Base-by-base conservation (phyloP, 371 early-diverging fungal species). In the Mucor plumbeus region DNA sequence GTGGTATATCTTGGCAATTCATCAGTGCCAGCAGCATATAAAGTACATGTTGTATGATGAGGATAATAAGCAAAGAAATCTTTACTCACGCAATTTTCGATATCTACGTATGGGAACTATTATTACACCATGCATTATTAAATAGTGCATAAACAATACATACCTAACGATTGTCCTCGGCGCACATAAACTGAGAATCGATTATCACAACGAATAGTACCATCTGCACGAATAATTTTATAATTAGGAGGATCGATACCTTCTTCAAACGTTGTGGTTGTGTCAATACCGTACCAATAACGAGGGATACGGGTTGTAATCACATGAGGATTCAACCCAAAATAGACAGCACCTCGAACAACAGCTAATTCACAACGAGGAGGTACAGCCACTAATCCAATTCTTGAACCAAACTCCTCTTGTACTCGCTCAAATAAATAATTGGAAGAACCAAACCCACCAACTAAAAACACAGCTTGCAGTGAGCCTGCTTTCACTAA, bases 211-310 rank as follows among this genome's bases (percentile, higher is more conserved):
- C 84, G 81, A 8, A 81, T 74, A 65, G 76, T 79, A 34, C 84
- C 84, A 65, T 83, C 84, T 8, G 81, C 78, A 35, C 84, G 71
- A 1, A 83, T 68, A 34, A 83, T 83, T 60, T 76, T 81, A 60
- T 81, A 81, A 38, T 73, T 79, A 7, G 80, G 80, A 34, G 84
- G 84, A 72, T 84, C 84, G 36, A 84, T 69, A 15, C 82, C 81
- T 69, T 83, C 84, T 63, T 83, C 84, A 75, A 83, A 83, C 36
- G 81, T 81, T n/a, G 81, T 81, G 10, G 84, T 83, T 8, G 88
- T 86, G 44, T 88, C 88, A 55, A 88, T 85, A 59, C 88, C 88
- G 59, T 88, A 84, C 86, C 86, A 86, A 44, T 81, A 83, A 69
- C 88, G 80, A 10, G 88, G 85, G 50, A 88, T 84, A 81, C 88